Base-by-base conservation (phyloP, 148 eudicot species). In the Silene latifolia region DNA sequence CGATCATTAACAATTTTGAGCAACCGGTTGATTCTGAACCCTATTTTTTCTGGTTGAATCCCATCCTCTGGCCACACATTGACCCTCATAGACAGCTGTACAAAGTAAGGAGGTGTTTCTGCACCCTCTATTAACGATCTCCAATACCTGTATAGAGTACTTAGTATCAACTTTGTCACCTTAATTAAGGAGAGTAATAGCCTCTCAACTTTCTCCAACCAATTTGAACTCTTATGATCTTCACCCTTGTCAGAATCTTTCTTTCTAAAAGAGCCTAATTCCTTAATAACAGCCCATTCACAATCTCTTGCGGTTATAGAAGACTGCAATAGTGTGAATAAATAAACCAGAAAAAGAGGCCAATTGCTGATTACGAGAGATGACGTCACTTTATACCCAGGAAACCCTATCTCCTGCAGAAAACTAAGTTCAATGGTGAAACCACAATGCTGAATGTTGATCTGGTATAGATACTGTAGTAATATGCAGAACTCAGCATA, bases 41-140 rank as follows among this genome's bases (percentile, higher is more conserved):
- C 97, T 53, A 94, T 83, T 78, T 90, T 90, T 83, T 88, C 97
- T 4, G 98, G 96, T 77, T 88, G 98, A 72, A 94, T 85, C 25
- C 98, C 98, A 80, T 91, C 95, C 79, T 90, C 93, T 27, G 98
- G 98, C 98, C 98, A 94, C 63, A 72, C 59, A 70, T 85, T 82
- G 58, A 90, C 90, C 86, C 90, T 93, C 88, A 91, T 82, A 71
- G 98, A 94, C 87, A 91, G 68, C 86, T 91, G 97, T 66, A 94
- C 88, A 77, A 94, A 91, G 77, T 88, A 91, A 18, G 98, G 98
- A 78, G 98, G 97, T 78, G 98, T 88, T 79, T 94, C 98, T n/a
- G 97, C 97, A 73, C 90, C 97, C 60, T 86, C 87, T 44, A 90
- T 86, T 65, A 94, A 85, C 47, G 97, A 88, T 79, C 88, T 91